These are phyloP conservation scores for Nematocida ausubeli DNA, from an alignment of 371 early-diverging fungal species.

Conservation along the genomic window DNA sequence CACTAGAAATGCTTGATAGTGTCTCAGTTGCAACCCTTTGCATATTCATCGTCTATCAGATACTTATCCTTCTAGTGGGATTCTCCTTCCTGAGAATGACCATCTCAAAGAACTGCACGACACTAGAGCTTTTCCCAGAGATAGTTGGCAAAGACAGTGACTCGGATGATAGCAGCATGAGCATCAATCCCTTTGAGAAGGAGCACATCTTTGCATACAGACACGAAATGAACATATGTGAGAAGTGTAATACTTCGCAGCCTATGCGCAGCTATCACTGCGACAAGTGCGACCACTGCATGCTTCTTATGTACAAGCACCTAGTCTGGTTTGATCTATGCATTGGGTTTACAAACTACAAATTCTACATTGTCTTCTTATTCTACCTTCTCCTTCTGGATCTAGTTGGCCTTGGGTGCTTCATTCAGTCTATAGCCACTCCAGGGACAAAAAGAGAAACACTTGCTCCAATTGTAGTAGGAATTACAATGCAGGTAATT, in stretches of 20 bases:
- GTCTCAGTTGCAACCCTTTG: background rate
- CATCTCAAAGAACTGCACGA: conserved; percentile 53
- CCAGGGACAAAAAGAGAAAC: background rate
- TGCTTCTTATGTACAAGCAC: conserved; percentile 68
- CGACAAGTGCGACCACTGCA: conserved; percentile 66
- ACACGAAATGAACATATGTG: conserved; percentile 60
- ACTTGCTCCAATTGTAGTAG: background rate
- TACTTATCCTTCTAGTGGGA: conserved; percentile 32
- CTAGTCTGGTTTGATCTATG: conserved; percentile 64
- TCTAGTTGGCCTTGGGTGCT: conserved; percentile 49
- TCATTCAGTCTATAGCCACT: conserved; percentile 14
- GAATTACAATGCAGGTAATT: background rate
- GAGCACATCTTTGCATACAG: conserved; percentile 55
- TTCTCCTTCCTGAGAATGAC: conserved; percentile 48
- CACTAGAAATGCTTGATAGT: background rate
- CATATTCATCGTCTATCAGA: conserved; percentile 34
- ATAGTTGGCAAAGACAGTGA: background rate
- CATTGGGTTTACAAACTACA: conserved; percentile 69
- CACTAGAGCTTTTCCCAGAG: conserved; percentile 51
- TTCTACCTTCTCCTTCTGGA: conserved; percentile 46
- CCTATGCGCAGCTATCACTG: conserved; percentile 69
- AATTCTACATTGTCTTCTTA: conserved; percentile 67
- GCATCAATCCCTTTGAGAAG: conserved; percentile 66
- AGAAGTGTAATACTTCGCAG: conserved; percentile 68
- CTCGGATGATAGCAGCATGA: conserved; percentile 31